phyloP scores from a whole-genome alignment of 2,329 filamentous ascomycete genomes.

The Rhynchosporium graminicola region DNA sequence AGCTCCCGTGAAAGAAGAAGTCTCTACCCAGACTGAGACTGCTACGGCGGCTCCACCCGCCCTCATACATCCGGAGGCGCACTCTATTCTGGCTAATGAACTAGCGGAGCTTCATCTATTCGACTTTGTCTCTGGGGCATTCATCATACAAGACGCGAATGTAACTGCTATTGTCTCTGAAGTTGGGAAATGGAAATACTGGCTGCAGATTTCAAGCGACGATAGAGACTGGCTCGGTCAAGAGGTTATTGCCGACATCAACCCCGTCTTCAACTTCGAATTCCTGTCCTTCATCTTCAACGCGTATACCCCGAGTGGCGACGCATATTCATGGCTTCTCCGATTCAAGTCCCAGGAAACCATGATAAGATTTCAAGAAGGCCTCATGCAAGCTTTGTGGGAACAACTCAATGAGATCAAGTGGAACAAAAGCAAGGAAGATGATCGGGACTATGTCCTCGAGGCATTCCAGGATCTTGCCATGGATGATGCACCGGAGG shows the following conservation, averaged over 20 bases:
- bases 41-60: slow-evolving; percentile 60
- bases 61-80: slow-evolving; percentile 62
- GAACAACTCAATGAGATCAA: slow-evolving; percentile 93
- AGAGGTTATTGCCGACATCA: slow-evolving; percentile 84
- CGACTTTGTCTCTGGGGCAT: slow-evolving; percentile 84
- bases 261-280: slow-evolving; percentile 98
- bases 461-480: slow-evolving; percentile 94
- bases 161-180: slow-evolving; percentile 82
- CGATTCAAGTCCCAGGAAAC: slow-evolving; percentile 83
- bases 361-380: slow-evolving; percentile 86
- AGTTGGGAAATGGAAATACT: slow-evolving; percentile 90
- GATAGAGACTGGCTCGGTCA: slow-evolving; percentile 86
- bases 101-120: slow-evolving; percentile 88
- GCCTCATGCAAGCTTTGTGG: slow-evolving; percentile 94
- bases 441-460: slow-evolving; percentile 90
- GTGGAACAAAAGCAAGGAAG: slow-evolving; percentile 90
- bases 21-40: slow-evolving; percentile 38
- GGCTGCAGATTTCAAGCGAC: slow-evolving; percentile 79
- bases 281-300: slow-evolving; percentile 99
- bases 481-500: slow-evolving; percentile 75
- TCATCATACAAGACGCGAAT: slow-evolving; percentile 57
- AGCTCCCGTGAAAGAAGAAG: slow-evolving; percentile 43
- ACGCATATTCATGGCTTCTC: slow-evolving; percentile 92
- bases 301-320: slow-evolving; percentile 84
- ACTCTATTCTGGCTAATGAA: slow-evolving; percentile 74